Evolutionary conservation across 2,329 filamentous ascomycete genomes (phyloP).

Genomic region (Ophiostoma ips): DNA sequence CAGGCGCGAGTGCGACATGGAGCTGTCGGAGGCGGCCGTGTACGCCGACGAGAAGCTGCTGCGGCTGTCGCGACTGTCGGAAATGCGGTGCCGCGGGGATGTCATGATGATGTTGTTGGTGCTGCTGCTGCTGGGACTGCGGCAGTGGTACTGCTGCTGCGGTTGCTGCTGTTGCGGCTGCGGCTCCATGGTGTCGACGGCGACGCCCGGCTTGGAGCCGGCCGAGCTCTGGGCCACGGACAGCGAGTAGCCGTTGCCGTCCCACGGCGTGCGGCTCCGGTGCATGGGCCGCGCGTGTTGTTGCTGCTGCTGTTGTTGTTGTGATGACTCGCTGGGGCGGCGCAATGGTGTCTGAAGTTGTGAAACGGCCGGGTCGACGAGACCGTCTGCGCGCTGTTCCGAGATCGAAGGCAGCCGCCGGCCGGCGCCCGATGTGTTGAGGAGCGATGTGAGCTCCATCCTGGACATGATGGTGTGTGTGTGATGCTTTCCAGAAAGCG

Average conservation of each 20-base stretch:
- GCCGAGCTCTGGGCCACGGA: constrained; percentile 20
- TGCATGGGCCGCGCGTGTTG: constrained; percentile 8
- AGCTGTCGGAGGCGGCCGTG: constrained; percentile 21
- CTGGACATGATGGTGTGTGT: background rate
- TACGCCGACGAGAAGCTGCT: constrained; percentile 39
- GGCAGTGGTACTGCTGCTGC: too few relatives aligned
- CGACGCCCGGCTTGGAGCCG: constrained; percentile 17
- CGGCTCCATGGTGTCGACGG: background rate
- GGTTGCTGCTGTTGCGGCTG: too few relatives aligned
- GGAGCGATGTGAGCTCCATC: too few relatives aligned
- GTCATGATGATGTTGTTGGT: constrained; percentile 13
- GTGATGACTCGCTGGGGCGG: too few relatives aligned
- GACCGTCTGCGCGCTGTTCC: too few relatives aligned
- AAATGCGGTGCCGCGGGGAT: constrained; percentile 30
- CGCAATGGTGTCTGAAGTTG: too few relatives aligned
- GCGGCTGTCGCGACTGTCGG: constrained; percentile 27
- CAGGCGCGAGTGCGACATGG: constrained; percentile 35
- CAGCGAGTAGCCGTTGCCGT: constrained; percentile 35
- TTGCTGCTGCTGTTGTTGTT: constrained; percentile 4
- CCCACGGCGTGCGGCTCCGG: constrained; percentile 34
- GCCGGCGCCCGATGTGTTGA: too few relatives aligned
- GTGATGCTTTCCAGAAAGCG: background rate
- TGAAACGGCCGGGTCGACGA: too few relatives aligned
- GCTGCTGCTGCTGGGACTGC: background rate
- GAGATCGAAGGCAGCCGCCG: too few relatives aligned